Percentiles rank a stretch among this genome's conserved stretches.
Conservation (phyloP, 164 flowering plant species). For the Santalum album region DNA sequence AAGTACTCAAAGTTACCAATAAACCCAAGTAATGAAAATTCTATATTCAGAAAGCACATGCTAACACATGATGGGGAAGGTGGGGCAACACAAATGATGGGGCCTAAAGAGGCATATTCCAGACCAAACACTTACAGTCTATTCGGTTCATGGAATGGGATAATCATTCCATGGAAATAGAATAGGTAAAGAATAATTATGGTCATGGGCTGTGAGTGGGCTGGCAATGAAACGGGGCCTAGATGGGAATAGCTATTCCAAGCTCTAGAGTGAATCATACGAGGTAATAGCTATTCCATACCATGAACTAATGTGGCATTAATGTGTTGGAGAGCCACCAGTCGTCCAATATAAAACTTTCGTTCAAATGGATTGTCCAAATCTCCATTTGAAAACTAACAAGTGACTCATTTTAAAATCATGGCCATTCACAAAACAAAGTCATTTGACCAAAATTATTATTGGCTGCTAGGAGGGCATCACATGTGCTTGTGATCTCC, state of each 20-base stretch:
- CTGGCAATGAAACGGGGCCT: too few species aligned
- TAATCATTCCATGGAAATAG: too few species aligned
- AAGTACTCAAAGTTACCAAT: slow-evolving; percentile 5
- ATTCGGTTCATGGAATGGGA: too few species aligned
- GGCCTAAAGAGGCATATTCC: not conserved
- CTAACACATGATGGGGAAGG: not conserved
- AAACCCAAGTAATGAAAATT: too few species aligned
- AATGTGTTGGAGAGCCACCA: not conserved
- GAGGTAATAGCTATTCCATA: too few species aligned
- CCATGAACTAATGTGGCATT: too few species aligned
- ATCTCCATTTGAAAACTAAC: not conserved
- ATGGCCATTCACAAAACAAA: not conserved
- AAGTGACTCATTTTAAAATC: too few species aligned
- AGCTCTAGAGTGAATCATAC: too few species aligned
- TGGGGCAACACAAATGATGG: not conserved
- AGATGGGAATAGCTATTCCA: too few species aligned
- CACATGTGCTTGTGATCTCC: not conserved
- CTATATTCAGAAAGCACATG: not conserved
- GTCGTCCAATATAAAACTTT: not conserved
- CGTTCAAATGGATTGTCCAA: not conserved
- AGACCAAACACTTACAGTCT: too few species aligned
- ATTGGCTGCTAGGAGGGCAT: not conserved
- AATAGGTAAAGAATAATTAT: too few species aligned
- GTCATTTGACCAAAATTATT: not conserved
- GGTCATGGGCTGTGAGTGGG: too few species aligned